phyloP scores from a whole-genome alignment of 2,329 filamentous ascomycete genomes.

The Coleophoma crateriformis region DNA sequence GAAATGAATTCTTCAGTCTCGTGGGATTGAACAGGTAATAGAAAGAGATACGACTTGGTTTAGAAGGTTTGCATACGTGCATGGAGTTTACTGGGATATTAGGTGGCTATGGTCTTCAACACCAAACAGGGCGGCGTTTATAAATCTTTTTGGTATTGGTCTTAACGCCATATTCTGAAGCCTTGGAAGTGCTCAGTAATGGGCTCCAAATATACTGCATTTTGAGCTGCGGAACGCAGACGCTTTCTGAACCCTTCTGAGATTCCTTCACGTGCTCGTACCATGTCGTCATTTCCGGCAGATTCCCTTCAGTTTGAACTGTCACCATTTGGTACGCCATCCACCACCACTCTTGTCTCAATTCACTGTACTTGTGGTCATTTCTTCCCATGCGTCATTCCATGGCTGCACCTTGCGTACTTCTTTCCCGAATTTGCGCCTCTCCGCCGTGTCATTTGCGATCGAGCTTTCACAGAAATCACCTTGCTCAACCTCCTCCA shows the following conservation, averaged over 20 bases:
- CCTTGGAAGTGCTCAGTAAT: too few relatives aligned
- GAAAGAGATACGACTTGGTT: slow-evolving; percentile 1
- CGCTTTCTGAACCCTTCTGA: too few relatives aligned
- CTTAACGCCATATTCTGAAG: slow-evolving; percentile 24
- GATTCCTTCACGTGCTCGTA: too few relatives aligned
- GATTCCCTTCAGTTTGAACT: too few relatives aligned
- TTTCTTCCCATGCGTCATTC: background rate
- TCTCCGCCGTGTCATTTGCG: too few relatives aligned
- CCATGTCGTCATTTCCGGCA: too few relatives aligned
- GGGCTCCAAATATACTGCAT: too few relatives aligned
- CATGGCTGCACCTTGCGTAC: background rate
- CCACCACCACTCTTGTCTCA: too few relatives aligned
- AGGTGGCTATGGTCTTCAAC: slow-evolving; percentile 23
- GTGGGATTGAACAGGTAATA: slow-evolving; percentile 53
- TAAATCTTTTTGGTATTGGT: slow-evolving; percentile 13
- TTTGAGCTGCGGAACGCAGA: too few relatives aligned
- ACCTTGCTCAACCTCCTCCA: slow-evolving; percentile 39
- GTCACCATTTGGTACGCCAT: too few relatives aligned
- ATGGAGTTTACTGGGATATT: slow-evolving; percentile 11
- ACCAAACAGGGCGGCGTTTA: slow-evolving; percentile 20
- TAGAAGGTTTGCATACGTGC: slow-evolving; percentile 6
- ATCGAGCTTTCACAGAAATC: background rate
- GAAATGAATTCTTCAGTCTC: slow-evolving; percentile 91
- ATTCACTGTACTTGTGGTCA: background rate
- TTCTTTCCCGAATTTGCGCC: background rate